These are phyloP conservation scores for Metarhizium sp. DNA, from an alignment of 2,329 filamentous ascomycete species.

Conservation along the genomic window DNA sequence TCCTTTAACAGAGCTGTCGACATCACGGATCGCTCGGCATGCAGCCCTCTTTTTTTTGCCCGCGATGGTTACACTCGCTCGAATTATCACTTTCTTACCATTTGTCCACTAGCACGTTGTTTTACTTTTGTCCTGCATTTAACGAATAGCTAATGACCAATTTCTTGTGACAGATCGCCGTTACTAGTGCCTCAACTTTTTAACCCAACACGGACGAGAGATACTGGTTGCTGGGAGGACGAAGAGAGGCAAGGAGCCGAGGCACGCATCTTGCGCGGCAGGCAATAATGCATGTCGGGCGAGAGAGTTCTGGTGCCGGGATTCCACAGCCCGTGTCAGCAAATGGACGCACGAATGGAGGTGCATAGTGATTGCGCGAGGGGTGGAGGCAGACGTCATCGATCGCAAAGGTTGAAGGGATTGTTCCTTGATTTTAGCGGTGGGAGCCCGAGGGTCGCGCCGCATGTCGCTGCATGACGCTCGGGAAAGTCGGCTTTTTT, in stretches of 20 bases:
- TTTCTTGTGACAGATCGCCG: slow-evolving; percentile 12
- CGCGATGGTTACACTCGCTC: background rate
- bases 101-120: background rate
- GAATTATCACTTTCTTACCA: background rate
- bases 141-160: slow-evolving; percentile 8
- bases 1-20: background rate
- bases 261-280: background rate
- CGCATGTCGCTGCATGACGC: background rate
- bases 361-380: background rate
- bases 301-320: background rate
- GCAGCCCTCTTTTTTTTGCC: background rate
- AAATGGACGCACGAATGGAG: background rate
- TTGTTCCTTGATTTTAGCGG: background rate
- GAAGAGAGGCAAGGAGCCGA: background rate
- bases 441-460: background rate
- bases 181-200: slow-evolving; percentile 5
- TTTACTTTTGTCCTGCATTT: background rate
- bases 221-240: background rate
- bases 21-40: background rate
- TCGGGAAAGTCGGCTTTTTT: background rate
- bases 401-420: background rate
- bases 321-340: background rate
- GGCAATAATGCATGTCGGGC: background rate
- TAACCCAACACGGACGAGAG: no score
- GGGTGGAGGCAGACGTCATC: background rate